These are phyloP conservation scores for Pyrenula massariospora DNA, from an alignment of 495 filamentous ascomycete species.

Conservation along the genomic window DNA sequence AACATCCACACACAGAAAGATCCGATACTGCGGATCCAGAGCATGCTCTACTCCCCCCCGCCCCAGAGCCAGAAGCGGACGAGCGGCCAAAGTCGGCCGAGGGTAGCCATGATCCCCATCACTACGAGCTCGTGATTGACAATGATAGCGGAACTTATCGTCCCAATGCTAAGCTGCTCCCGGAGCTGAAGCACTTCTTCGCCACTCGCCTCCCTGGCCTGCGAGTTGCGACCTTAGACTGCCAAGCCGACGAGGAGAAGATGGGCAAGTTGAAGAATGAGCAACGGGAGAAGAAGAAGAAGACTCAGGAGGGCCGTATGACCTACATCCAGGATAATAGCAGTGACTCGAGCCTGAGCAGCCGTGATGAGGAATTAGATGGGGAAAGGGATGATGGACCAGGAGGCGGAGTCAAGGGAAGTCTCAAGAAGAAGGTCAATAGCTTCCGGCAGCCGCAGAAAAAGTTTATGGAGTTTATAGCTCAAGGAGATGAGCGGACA, in stretches of 20 bases:
- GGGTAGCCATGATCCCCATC: constrained; percentile 40
- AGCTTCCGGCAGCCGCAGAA: neutral
- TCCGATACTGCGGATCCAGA: neutral
- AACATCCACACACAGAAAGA: constrained; percentile 15
- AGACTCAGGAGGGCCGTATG: constrained; percentile 42
- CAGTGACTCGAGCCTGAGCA: constrained; percentile 42
- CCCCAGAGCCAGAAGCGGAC: constrained; percentile 27
- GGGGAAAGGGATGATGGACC: constrained; percentile 4
- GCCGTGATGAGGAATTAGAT: constrained; percentile 64
- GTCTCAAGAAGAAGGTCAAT: neutral
- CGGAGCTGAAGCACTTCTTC: constrained; percentile 56
- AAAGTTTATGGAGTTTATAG: neutral
- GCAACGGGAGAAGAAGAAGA: constrained; percentile 52
- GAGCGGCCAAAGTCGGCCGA: constrained; percentile 21
- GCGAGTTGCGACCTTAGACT: constrained; percentile 56
- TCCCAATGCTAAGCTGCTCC: constrained; percentile 63
- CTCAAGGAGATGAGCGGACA: neutral
- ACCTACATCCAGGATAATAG: constrained; percentile 54
- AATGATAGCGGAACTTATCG: constrained; percentile 93
- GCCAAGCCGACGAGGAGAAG: constrained; percentile 48
- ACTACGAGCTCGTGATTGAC: constrained; percentile 86
- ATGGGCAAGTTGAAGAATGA: constrained; percentile 51
- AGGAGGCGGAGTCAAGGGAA: neutral
- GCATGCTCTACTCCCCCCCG: constrained; percentile 3
- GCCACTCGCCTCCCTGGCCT: constrained; percentile 61